Evolutionary conservation across 192 early-diverging fungal species (phyloP).

Genomic region (Coemansia guatemalensis): DNA sequence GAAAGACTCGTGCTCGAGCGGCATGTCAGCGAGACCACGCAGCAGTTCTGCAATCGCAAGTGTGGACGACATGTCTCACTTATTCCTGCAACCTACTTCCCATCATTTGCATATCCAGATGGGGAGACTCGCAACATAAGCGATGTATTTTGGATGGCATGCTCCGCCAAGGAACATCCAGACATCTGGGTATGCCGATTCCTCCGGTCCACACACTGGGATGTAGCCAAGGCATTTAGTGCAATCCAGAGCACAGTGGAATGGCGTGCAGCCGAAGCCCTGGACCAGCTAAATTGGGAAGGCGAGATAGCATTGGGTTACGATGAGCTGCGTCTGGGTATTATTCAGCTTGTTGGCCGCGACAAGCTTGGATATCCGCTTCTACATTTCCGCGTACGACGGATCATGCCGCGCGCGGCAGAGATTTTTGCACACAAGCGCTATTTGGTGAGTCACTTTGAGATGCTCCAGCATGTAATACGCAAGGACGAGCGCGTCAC

Average conservation of each 20-base stretch:
- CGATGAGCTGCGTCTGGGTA: slow-evolving; percentile 34
- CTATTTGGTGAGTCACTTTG: slow-evolving; percentile 32
- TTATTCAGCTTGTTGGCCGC: slow-evolving; percentile 29
- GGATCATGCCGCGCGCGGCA: slow-evolving; percentile 42
- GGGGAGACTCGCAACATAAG: slow-evolving; percentile 26
- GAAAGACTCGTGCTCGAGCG: slow-evolving; percentile 30
- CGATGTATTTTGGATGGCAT: slow-evolving; percentile 35
- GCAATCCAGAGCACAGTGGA: slow-evolving; percentile 21
- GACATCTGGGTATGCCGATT: slow-evolving; percentile 44
- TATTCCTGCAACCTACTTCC: slow-evolving; percentile 31
- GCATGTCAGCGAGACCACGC: slow-evolving; percentile 42
- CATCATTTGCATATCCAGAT: slow-evolving; percentile 30
- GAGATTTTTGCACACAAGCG: slow-evolving; percentile 32
- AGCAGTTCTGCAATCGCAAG: slow-evolving; percentile 31
- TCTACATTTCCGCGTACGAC: slow-evolving; percentile 20
- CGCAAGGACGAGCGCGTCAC: slow-evolving; percentile 20
- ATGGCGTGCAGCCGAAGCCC: slow-evolving; percentile 35
- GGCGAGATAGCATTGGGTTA: slow-evolving; percentile 24
- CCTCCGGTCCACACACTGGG: slow-evolving; percentile 31
- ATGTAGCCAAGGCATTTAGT: slow-evolving; percentile 29
- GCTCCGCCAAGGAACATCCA: slow-evolving; percentile 34
- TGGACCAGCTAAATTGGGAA: slow-evolving; percentile 35
- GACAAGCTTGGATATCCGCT: slow-evolving; percentile 35
- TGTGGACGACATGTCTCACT: slow-evolving; percentile 21
- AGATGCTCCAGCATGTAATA: slow-evolving; percentile 26